phyloP scores from a whole-genome alignment of 129 eudicot genomes.

The Arctium lappa region DNA sequence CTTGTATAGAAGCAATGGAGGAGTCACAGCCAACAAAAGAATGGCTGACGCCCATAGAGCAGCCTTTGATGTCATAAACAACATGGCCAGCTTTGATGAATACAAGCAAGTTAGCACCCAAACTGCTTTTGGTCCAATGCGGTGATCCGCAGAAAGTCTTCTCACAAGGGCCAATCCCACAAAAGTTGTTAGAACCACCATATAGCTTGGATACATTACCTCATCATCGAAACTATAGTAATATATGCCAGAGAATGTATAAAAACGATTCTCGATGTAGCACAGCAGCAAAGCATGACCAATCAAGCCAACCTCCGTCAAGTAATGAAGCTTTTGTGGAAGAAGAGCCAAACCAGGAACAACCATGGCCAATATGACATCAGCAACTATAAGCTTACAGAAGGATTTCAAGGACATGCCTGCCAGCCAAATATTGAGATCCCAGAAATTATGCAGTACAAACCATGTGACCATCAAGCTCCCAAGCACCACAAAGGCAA shows the following conservation, averaged over 20 bases:
- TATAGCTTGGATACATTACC: conserved; percentile 96
- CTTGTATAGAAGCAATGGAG: conserved; percentile 95
- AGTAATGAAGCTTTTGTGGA: conserved; percentile 71
- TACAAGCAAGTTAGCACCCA: conserved; percentile 88
- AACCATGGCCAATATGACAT: conserved; percentile 81
- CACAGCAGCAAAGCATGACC: conserved; percentile 80
- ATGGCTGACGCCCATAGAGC: conserved; percentile 85
- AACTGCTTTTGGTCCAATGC: conserved; percentile 82
- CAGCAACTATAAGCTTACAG: conserved; percentile 88
- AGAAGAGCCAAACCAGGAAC: conserved; percentile 94
- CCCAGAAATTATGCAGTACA: conserved; percentile 89
- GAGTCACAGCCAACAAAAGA: conserved; percentile 85
- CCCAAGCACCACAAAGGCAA: conserved; percentile 85
- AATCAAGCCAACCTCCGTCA: conserved; percentile 79
- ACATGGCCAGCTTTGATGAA: conserved; percentile 78
- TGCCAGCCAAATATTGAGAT: conserved; percentile 93
- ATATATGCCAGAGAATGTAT: conserved; percentile 74
- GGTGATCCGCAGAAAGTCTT: conserved; percentile 72
- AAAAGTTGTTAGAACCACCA: conserved; percentile 80
- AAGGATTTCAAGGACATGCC: conserved; percentile 95
- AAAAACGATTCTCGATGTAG: conserved; percentile 87
- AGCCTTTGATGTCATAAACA: conserved; percentile 80
- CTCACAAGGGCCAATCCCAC: conserved; percentile 80
- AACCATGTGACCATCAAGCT: conserved; percentile 91
- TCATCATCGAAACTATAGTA: conserved; percentile 94